Percentiles rank a stretch among this genome's conserved stretches.
phyloP scores from a whole-genome alignment of 2,329 filamentous ascomycete species.

The Ophiocordyceps robertsii region DNA sequence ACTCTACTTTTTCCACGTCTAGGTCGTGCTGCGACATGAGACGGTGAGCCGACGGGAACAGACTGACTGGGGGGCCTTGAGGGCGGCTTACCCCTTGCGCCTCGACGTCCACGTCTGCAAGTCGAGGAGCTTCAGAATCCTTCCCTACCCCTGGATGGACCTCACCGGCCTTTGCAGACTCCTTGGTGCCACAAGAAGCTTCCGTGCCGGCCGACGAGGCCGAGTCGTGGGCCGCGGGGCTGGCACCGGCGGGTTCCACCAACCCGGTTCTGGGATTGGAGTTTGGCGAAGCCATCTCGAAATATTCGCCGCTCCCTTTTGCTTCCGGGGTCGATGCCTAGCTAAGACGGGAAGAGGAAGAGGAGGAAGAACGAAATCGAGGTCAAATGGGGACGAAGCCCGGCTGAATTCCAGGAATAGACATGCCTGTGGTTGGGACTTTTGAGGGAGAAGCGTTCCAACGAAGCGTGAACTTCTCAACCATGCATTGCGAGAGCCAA shows the following conservation, averaged over 20 bases:
- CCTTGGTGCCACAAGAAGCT: background rate
- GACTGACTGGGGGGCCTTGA: background rate
- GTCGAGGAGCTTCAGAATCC: background rate
- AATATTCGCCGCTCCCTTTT: too few species aligned
- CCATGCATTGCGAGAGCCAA: too few species aligned
- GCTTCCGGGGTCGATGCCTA: too few species aligned
- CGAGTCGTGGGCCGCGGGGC: background rate
- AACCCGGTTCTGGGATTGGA: too few species aligned
- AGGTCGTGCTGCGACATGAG: constrained; percentile 3
- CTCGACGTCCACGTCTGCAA: background rate
- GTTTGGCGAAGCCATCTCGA: too few species aligned
- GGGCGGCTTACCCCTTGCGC: background rate
- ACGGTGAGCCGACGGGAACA: background rate
- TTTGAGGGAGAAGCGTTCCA: too few species aligned
- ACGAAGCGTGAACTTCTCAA: too few species aligned
- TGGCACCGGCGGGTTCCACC: background rate
- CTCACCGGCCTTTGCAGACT: background rate
- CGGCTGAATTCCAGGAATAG: too few species aligned
- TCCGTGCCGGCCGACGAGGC: background rate
- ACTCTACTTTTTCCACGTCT: constrained; percentile 8
- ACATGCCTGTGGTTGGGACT: too few species aligned
- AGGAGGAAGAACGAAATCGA: too few species aligned
- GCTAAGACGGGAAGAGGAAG: too few species aligned
- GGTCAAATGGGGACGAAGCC: too few species aligned
- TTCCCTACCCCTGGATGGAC: background rate